Conservation (phyloP, 129 eudicot genomes). For the Lactuca saligna region DNA sequence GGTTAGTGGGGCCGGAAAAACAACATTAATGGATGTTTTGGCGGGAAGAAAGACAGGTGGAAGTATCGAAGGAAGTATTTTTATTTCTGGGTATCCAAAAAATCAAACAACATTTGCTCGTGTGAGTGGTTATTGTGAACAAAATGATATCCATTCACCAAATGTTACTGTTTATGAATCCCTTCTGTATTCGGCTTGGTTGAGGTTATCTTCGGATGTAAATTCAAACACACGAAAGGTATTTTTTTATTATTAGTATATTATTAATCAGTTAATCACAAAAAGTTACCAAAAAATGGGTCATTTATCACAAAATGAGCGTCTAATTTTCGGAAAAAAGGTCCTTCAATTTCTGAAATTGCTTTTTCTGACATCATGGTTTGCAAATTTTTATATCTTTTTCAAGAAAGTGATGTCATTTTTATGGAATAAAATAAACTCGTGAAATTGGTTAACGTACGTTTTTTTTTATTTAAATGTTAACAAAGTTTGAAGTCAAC, state of each 20-base stretch:
- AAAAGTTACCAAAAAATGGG: not conserved
- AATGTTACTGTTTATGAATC: constrained; percentile 77
- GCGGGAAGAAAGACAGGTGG: constrained; percentile 88
- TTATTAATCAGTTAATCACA: not conserved
- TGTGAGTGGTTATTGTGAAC: constrained; percentile 81
- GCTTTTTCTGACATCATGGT: no score
- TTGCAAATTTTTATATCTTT: no score
- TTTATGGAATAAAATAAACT: no score
- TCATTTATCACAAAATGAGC: no score
- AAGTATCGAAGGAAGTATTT: constrained; percentile 59
- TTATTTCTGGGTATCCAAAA: constrained; percentile 75
- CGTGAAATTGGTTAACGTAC: no score
- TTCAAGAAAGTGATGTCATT: no score
- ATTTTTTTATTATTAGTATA: not conserved
- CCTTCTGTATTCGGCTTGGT: constrained; percentile 65
- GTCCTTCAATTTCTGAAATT: no score
- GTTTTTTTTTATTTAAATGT: no score
- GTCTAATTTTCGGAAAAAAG: no score
- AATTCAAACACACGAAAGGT: constrained; percentile 50
- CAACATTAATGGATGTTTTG: constrained; percentile 86
- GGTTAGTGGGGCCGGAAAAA: constrained; percentile 90
- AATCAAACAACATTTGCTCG: constrained; percentile 87
- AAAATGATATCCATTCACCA: constrained; percentile 87
- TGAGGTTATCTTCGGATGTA: constrained; percentile 62
- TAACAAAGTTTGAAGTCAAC: no score